Percentiles rank a stretch among this genome's conserved stretches.
These are phyloP conservation scores for Pachysandra terminalis DNA, from an alignment of 164 flowering plant species.

Conservation along the genomic window DNA sequence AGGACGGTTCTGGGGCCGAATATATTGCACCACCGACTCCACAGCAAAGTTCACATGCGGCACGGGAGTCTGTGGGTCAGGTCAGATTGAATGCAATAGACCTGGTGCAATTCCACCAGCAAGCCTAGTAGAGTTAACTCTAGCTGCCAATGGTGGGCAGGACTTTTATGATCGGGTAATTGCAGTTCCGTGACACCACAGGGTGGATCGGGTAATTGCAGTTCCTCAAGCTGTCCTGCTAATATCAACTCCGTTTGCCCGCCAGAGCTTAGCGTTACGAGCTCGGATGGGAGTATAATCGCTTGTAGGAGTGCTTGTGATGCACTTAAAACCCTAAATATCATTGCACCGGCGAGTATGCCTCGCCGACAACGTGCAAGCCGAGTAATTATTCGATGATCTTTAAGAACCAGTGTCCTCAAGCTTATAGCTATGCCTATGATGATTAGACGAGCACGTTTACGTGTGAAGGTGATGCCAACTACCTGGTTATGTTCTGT, in stretches of 20 bases:
- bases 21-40: constrained; percentile 27
- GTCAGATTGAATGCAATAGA: constrained; percentile 28
- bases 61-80: constrained; percentile 37
- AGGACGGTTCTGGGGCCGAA: constrained; percentile 47
- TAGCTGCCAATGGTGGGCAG: constrained; percentile 9
- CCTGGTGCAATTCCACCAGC: constrained; percentile 40
- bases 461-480: constrained; percentile 21
- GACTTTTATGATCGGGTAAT: constrained; percentile 32
- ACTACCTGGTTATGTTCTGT: constrained; percentile 29
- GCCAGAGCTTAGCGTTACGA: constrained; percentile 14
- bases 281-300: constrained; percentile 11
- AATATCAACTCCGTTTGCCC: constrained; percentile 24
- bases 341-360: constrained; percentile 23
- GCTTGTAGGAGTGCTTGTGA: constrained; percentile 32
- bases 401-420: constrained; percentile 32
- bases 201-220: constrained; percentile 12
- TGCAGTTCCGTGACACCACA: constrained; percentile 3
- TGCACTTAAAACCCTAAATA: constrained; percentile 17
- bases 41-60: too few relatives aligned
- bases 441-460: constrained; percentile 28
- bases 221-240: constrained; percentile 12
- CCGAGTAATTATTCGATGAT: constrained; percentile 23
- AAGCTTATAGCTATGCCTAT: constrained; percentile 33
- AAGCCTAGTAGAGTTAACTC: constrained; percentile 34
- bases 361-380: constrained; percentile 15